Evolutionary conservation across 129 eudicot genomes (phyloP).

Genomic region (Smallanthus sonchifolius): DNA sequence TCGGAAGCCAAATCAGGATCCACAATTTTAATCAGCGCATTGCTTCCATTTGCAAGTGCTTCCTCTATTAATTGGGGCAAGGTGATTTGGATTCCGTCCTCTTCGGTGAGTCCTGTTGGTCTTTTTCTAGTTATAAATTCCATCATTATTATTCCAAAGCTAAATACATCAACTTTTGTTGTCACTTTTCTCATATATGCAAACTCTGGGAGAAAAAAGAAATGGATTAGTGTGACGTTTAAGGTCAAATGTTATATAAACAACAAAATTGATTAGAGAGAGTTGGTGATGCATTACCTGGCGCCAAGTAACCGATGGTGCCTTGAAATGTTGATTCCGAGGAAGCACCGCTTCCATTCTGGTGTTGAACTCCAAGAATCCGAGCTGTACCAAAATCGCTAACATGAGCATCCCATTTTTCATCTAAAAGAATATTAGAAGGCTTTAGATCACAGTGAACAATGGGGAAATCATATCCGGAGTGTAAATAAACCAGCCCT

Average conservation of each 20-base stretch:
- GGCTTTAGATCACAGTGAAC: conserved; percentile 96
- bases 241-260: neutral
- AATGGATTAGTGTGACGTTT: neutral
- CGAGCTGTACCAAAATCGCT: conserved; percentile 94
- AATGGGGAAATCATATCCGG: conserved; percentile 79
- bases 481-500: conserved; percentile 76
- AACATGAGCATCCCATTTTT: conserved; percentile 71
- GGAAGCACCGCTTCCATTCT: conserved; percentile 42
- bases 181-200: conserved; percentile 82
- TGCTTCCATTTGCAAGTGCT: conserved; percentile 40
- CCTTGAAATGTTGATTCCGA: conserved; percentile 75
- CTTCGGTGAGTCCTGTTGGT: conserved; percentile 66
- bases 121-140: conserved; percentile 65
- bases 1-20: conserved; percentile 53
- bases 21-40: conserved; percentile 31
- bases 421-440: conserved; percentile 77
- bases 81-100: conserved; percentile 58
- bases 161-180: conserved; percentile 88
- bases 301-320: conserved; percentile 96
- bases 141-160: conserved; percentile 86
- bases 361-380: conserved; percentile 54
- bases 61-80: conserved; percentile 46
- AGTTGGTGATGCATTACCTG: conserved; percentile 46
- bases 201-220: conserved; percentile 44
- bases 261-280: no score